A percentile compares a stretch with the other conserved stretches of the same genome.
phyloP scores from a whole-genome alignment of 2,329 filamentous ascomycete species.

The Stenocarpella maydis region DNA sequence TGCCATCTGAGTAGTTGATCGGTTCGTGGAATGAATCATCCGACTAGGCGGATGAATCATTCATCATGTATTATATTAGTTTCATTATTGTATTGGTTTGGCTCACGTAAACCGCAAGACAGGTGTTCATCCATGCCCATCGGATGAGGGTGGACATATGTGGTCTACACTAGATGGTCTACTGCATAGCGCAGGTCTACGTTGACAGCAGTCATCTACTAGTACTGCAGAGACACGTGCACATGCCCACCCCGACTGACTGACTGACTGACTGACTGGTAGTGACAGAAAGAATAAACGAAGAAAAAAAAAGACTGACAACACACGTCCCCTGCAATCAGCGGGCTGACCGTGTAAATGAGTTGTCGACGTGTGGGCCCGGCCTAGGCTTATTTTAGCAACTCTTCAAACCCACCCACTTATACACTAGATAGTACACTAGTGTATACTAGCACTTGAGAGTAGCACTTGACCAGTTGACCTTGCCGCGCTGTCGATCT shows the following conservation, averaged over 20 bases:
- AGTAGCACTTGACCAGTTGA: too few species aligned
- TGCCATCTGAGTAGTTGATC: not conserved
- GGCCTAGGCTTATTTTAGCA: constrained; percentile 24
- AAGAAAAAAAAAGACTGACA: not conserved
- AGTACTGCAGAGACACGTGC: constrained; percentile 10
- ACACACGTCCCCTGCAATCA: constrained; percentile 16
- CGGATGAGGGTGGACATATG: not conserved
- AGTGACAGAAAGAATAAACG: too few species aligned
- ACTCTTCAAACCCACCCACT: constrained; percentile 12
- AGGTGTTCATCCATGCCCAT: constrained; percentile 2
- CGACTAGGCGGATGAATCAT: not conserved
- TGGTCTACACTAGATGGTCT: too few species aligned
- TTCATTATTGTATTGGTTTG: too few species aligned
- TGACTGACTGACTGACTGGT: too few species aligned
- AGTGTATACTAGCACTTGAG: too few species aligned
- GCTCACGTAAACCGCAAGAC: not conserved
- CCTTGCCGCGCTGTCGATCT: constrained; percentile 6
- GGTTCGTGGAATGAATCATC: not conserved
- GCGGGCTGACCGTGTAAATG: constrained; percentile 21
- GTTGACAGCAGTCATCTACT: too few species aligned
- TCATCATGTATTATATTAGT: not conserved
- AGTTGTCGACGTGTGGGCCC: constrained; percentile 20
- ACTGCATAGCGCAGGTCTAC: too few species aligned
- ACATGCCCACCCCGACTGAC: not conserved
- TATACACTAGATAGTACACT: too few species aligned